phyloP scores from a whole-genome alignment of 2,329 filamentous ascomycete species.

The Fulvia fulva region DNA sequence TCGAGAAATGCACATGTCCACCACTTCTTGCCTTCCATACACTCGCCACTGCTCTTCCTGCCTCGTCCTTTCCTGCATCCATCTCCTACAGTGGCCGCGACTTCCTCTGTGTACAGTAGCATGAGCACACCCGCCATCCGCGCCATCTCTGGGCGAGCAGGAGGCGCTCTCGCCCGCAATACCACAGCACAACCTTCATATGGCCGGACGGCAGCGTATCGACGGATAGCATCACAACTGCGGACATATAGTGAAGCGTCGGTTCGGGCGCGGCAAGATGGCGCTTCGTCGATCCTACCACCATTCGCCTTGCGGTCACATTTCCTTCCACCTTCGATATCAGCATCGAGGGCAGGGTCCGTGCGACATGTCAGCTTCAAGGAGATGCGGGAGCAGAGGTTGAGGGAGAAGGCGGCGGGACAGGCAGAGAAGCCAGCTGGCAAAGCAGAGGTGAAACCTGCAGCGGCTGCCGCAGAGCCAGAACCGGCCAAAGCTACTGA shows the following conservation, averaged over 20 bases:
- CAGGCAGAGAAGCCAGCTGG: slow-evolving; percentile 40
- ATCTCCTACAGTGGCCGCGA: not conserved
- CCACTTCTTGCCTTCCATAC: slow-evolving; percentile 2
- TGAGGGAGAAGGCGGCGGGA: slow-evolving; percentile 34
- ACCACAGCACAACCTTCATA: slow-evolving; percentile 37
- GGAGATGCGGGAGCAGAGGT: slow-evolving; percentile 34
- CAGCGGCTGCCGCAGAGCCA: slow-evolving; percentile 32
- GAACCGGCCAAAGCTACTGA: slow-evolving; percentile 20
- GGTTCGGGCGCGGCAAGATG: slow-evolving; percentile 27
- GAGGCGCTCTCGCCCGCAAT: slow-evolving; percentile 36
- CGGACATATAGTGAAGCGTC: slow-evolving; percentile 29
- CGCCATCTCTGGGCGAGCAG: slow-evolving; percentile 40
- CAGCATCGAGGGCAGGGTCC: slow-evolving; percentile 39
- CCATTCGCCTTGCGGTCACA: slow-evolving; percentile 41
- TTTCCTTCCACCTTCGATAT: slow-evolving; percentile 41
- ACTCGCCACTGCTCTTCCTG: slow-evolving; percentile 4
- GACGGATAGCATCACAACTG: slow-evolving; percentile 39
- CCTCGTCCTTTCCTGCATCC: slow-evolving; percentile 3
- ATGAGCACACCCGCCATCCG: slow-evolving; percentile 44
- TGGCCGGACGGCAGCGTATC: slow-evolving; percentile 46
- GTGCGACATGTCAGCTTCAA: slow-evolving; percentile 44
- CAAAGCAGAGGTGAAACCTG: slow-evolving; percentile 36
- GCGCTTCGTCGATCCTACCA: slow-evolving; percentile 24
- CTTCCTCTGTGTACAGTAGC: slow-evolving; percentile 27
- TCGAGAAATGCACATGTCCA: not conserved